A percentile compares a stretch with the other conserved stretches of the same genome.
phyloP scores from a whole-genome alignment of 2,329 filamentous ascomycete species.

The Colletotrichum caudatum region DNA sequence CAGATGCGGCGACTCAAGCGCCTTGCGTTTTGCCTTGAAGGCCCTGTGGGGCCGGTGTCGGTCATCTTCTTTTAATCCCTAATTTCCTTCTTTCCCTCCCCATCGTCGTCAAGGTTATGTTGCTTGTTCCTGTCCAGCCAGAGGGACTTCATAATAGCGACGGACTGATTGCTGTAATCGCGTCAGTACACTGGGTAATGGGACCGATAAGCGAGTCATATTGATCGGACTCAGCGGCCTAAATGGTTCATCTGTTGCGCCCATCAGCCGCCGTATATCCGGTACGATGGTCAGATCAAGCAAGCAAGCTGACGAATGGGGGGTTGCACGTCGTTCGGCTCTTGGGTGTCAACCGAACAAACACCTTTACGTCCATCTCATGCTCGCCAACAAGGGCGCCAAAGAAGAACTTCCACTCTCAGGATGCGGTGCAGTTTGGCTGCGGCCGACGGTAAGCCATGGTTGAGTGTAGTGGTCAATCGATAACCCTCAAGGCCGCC shows the following conservation, averaged over 20 bases:
- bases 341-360: neutral
- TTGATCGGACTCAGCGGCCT: neutral
- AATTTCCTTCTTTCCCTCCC: neutral
- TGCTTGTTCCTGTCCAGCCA: neutral
- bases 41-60: neutral
- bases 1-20: constrained; percentile 12
- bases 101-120: neutral
- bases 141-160: neutral
- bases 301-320: neutral
- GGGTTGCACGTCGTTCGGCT: neutral
- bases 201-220: neutral
- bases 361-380: neutral
- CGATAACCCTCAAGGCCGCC: neutral
- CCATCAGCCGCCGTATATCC: constrained; percentile 1
- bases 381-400: neutral
- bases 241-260: neutral
- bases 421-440: neutral
- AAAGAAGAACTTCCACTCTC: no score
- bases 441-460: neutral
- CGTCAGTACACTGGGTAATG: neutral
- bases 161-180: neutral
- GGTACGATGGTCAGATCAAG: neutral
- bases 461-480: neutral
- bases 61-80: neutral
- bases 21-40: neutral